Base-by-base conservation (phyloP, 192 early-diverging fungal species). In the Linnemannia zychae region DNA sequence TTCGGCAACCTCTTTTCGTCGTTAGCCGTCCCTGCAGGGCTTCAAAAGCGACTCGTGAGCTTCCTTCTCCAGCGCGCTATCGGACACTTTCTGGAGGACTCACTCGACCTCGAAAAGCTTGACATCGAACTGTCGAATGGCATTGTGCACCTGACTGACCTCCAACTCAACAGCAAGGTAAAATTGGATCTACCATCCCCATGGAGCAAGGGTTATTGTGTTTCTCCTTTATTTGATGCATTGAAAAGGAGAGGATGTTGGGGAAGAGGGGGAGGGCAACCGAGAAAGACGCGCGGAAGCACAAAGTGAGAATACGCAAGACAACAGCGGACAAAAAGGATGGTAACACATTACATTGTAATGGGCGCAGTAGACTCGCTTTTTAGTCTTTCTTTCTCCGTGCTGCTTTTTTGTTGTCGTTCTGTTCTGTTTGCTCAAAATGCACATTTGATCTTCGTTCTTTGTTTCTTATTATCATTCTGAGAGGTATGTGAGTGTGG, bases 111-210 rank as follows among this genome's bases (percentile, higher is more conserved):
- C 68, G 95, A 95, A 49, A 93, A 96, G 80, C 91, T 97, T 74
- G 97, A 98, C 78, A 93, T 98, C 47, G 93, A 96, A 90, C 91
- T 98, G 16, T 92, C 92, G 47, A 91, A 93, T 53, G 97, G 96
- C 5, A 90, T 91, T 34, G 89, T 98, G 34, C 90, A 93, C 49
- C 91, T 98, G 52, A 91, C 92, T 47, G 95, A 97, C 75, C 87
- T 98, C 24, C 89, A 94, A 76, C 93, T 98, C 40, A 97, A 96
- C 76, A 81, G 93, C 50, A 91, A 93, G 85, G 96, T 94, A 91
- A 84, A 89, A 63, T 1, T 31, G 28, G 28, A 63, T 63, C 57
- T 24, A 31, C 15, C 9, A 2, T 9, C n/a, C n/a, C 57, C 12
- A 28, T 13, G 9, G 9, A 44, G 9, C 50, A 63, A 63, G 57